Conservation (phyloP, 2,329 filamentous ascomycete genomes). For the Fusarium begoniae region DNA sequence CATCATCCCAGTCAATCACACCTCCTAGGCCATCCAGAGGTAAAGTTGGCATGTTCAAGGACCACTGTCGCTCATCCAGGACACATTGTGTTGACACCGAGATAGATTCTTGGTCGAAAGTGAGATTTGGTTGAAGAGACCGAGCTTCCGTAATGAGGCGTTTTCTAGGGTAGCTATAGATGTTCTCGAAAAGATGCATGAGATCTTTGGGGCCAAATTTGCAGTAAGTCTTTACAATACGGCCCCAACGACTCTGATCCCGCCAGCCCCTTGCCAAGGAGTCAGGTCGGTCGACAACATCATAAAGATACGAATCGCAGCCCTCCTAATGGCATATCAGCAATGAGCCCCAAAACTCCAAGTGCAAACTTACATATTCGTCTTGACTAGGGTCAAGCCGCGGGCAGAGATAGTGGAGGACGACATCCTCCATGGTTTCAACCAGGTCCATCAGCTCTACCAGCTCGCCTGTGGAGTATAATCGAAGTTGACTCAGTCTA, state of each 20-base stretch:
- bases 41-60: conserved; percentile 44
- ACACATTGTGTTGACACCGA: conserved; percentile 51
- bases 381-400: conserved; percentile 51
- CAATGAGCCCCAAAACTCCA: not conserved
- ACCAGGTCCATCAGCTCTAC: conserved; percentile 58
- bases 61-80: conserved; percentile 51
- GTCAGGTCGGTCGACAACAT: conserved; percentile 40
- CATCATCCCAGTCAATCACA: conserved; percentile 54
- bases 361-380: conserved; percentile 44
- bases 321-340: conserved; percentile 28
- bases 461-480: conserved; percentile 54
- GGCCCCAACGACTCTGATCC: conserved; percentile 50
- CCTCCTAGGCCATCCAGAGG: conserved; percentile 50
- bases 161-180: conserved; percentile 56
- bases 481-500: conserved; percentile 55
- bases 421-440: conserved; percentile 55
- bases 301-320: conserved; percentile 35
- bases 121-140: conserved; percentile 53
- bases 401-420: conserved; percentile 58
- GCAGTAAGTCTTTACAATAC: conserved; percentile 56
- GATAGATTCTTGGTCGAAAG: conserved; percentile 57
- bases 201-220: conserved; percentile 62
- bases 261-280: conserved; percentile 49
- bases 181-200: conserved; percentile 58
- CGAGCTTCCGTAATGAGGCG: conserved; percentile 56